Evolutionary conservation across 768 basidiomycete species (phyloP), one percentile per base, ranked within the genome.

Genomic region (Cyathus striatus): DNA sequence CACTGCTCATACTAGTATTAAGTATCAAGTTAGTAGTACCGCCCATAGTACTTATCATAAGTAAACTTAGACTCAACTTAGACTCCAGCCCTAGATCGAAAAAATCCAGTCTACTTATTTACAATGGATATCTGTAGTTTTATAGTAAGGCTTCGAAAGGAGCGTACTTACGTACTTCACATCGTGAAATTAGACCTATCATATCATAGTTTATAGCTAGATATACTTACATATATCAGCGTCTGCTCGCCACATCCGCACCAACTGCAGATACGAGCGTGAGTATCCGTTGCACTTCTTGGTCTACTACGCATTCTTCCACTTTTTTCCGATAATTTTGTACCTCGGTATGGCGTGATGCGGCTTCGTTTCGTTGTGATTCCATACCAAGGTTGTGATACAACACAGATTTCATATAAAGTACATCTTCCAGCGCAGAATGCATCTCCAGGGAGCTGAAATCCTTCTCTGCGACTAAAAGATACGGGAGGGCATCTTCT

Each of bases 341-440:
- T 0, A 78, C 75, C 26, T 57, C 57, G 10, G 66, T 57, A 52
- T 83, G 77, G 30, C 77, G 66, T 45, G 60, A 58, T 4, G 78
- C 73, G 0, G 68, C 70, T 3, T 66, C 72, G 40, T 87, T 78
- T 26, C 89, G 67, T 46, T 84, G 74, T 20, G 49, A 49, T 24
- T 57, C 55, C 65, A 77, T 68, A 3, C 71, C 78, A 24, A 89
- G 64, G 49, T 84, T 90, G 61, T 91, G 77, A 57, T 81, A 83
- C 22, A 87, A 68, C 27, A 86, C 74, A 6, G 86, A 78, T 23
- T 83, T 61, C 40, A 86, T 60, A 64, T 85, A 90, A 47, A 85
- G 83, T 16, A 86, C 83, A 54, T 88, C 85, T 52, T 75, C 70
- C 24, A 76, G 57, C 3, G 83, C 75, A 35, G 68, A 62, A 46